These are phyloP conservation scores for Blastobotrys peoriensis DNA, from an alignment of 805 yeast genomes.

Conservation along the genomic window DNA sequence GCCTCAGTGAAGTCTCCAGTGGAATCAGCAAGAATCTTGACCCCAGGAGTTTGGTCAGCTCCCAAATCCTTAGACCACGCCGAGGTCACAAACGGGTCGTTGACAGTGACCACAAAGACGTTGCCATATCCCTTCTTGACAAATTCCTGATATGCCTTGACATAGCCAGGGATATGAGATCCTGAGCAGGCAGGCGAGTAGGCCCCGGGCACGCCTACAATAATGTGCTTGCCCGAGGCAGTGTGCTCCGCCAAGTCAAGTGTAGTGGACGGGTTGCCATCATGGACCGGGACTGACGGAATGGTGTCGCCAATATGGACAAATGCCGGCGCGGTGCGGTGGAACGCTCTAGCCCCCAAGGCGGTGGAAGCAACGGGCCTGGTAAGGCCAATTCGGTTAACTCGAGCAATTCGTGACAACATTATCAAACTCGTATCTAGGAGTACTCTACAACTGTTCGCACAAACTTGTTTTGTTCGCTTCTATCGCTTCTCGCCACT, in stretches of 20 bases:
- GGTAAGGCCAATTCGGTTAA: constrained; percentile 1
- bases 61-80: constrained; percentile 60
- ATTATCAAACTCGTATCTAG: neutral
- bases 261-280: constrained; percentile 59
- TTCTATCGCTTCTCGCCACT: no score
- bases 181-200: constrained; percentile 76
- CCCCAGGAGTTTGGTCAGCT: constrained; percentile 24
- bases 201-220: constrained; percentile 69
- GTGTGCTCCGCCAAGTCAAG: constrained; percentile 49
- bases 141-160: constrained; percentile 46
- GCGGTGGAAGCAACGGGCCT: neutral
- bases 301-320: constrained; percentile 55
- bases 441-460: neutral
- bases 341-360: constrained; percentile 15
- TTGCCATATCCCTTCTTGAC: constrained; percentile 58
- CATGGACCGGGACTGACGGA: constrained; percentile 50
- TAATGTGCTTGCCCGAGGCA: constrained; percentile 43
- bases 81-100: constrained; percentile 78
- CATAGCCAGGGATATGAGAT: constrained; percentile 67
- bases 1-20: constrained; percentile 61
- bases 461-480: no score
- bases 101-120: constrained; percentile 68
- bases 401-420: neutral
- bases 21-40: constrained; percentile 74
- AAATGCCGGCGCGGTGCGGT: constrained; percentile 20